These are phyloP conservation scores for Alternaria sp. DNA, from an alignment of 2,329 filamentous ascomycete species.

Conservation along the genomic window DNA sequence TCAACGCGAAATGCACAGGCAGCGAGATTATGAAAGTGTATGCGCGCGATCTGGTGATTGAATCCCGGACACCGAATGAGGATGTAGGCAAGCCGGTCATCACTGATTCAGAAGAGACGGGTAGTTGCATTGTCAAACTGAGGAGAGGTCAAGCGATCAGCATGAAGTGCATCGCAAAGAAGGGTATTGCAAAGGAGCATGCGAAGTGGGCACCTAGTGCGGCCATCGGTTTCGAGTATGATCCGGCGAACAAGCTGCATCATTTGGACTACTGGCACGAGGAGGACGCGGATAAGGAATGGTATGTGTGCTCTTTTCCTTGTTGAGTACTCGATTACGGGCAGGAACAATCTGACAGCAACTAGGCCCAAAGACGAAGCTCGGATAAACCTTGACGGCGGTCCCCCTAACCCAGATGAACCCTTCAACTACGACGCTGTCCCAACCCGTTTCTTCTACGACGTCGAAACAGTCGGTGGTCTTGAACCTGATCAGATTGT, in stretches of 20 bases:
- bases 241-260: constrained; percentile 93
- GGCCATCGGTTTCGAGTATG: constrained; percentile 96
- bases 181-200: constrained; percentile 98
- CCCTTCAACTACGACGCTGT: constrained; percentile 90
- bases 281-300: constrained; percentile 82
- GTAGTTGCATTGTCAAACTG: constrained; percentile 89
- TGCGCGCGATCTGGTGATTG: constrained; percentile 84
- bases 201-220: constrained; percentile 96
- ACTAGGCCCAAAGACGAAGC: constrained; percentile 82
- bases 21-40: constrained; percentile 95
- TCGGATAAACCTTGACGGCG: constrained; percentile 78
- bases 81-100: constrained; percentile 84
- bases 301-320: constrained; percentile 66
- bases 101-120: constrained; percentile 80
- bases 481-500: constrained; percentile 91
- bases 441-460: constrained; percentile 88
- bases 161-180: constrained; percentile 93
- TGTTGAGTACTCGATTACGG: background rate
- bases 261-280: constrained; percentile 97
- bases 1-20: constrained; percentile 85
- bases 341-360: background rate
- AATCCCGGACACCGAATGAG: constrained; percentile 74
- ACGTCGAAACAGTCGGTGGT: constrained; percentile 88
- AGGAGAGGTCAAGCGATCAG: constrained; percentile 89
- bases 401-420: constrained; percentile 79